Base-by-base conservation (phyloP, 2,329 filamentous ascomycete genomes). In the Didymella sp. region DNA sequence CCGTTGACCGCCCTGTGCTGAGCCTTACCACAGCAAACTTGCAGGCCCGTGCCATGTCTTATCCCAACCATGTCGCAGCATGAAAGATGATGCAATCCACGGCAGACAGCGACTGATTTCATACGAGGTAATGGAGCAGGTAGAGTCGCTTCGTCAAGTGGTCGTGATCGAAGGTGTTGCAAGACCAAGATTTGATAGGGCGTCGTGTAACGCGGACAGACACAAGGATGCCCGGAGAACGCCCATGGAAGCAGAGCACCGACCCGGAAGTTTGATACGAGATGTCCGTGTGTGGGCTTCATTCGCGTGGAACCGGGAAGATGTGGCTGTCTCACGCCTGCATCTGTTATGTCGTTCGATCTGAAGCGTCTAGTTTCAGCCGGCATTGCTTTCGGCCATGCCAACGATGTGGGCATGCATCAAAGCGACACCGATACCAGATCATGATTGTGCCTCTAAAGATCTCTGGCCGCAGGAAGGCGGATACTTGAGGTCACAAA, bases 11-110 rank as follows among this genome's bases (percentile, higher is more conserved):
- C 13, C 17, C 53, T 25, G 42, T 51, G 42, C 47, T 47, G 11
- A 42, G 41, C 41, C 17, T n/a, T 43, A 21, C 35, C 6, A 22
- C 15, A 47, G 47, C 42, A 56, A 51, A 51, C 53, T 19, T 46
- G 6, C 5, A 15, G 47, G 35, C 24, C 37, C 22, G 42, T 47
- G 28, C 37, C 6, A 21, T 51, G 21, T 56, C 41, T 50, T 51
- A 28, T 17, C 15, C n/a, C 31, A 17, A 35, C 2, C 15, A 35
- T 17, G 31, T 35, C 31, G n/a, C 31, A 17, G 31, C 7, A 7
- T 17, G 31, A 13, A 8, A 35, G 31, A 6, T 8, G 31, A 35
- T 35, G 31, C n/a, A 8, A 17, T 17, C 2, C 13, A 35, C 7
- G 31, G 3, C 15, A 13, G 15, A 17, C n/a, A 7, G 8, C 2